These are phyloP conservation scores for Helicocarpus griseus DNA, from an alignment of 2,329 filamentous ascomycete species.

Conservation along the genomic window DNA sequence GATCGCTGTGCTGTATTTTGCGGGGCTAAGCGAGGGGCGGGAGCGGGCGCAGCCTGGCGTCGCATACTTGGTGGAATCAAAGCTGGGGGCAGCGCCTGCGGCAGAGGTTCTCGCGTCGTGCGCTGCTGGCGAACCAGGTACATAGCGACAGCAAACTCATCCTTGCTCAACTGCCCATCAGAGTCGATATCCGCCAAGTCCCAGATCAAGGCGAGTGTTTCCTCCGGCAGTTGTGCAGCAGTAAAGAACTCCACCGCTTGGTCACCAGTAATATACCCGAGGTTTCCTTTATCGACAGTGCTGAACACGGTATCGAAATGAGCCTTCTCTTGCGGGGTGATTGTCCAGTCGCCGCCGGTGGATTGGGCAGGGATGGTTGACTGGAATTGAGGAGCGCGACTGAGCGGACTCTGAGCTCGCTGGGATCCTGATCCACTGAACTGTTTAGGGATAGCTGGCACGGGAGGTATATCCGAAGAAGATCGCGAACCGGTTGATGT, in stretches of 20 bases:
- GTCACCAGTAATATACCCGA: slow-evolving; percentile 82
- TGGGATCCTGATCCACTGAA: slow-evolving; percentile 56
- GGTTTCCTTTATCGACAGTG: slow-evolving; percentile 68
- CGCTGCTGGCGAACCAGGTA: slow-evolving; percentile 88
- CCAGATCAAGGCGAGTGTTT: slow-evolving; percentile 89
- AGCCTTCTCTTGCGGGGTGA: slow-evolving; percentile 72
- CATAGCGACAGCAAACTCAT: slow-evolving; percentile 97
- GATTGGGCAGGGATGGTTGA: slow-evolving; percentile 44
- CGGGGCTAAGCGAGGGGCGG: slow-evolving; percentile 25
- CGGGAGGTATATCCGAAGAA: slow-evolving; percentile 41
- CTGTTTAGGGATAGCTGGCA: slow-evolving; percentile 69
- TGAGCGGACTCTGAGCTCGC: slow-evolving; percentile 52
- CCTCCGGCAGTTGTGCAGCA: slow-evolving; percentile 81
- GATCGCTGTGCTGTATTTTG: slow-evolving; percentile 52
- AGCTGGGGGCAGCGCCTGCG: slow-evolving; percentile 66
- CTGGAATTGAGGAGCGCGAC: slow-evolving; percentile 39
- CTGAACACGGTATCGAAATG: slow-evolving; percentile 82
- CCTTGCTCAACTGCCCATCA: slow-evolving; percentile 70
- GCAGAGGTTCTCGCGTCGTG: slow-evolving; percentile 60
- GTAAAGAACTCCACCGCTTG: slow-evolving; percentile 92
- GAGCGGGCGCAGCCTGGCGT: slow-evolving; percentile 32
- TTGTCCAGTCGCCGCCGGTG: slow-evolving; percentile 65
- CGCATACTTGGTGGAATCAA: slow-evolving; percentile 83
- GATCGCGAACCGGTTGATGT: slow-evolving; percentile 44
- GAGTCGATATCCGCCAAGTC: slow-evolving; percentile 91